These are phyloP conservation scores for Phytophthora idaei DNA, from an alignment of 352 stramenopile genomes.

Conservation along the genomic window DNA sequence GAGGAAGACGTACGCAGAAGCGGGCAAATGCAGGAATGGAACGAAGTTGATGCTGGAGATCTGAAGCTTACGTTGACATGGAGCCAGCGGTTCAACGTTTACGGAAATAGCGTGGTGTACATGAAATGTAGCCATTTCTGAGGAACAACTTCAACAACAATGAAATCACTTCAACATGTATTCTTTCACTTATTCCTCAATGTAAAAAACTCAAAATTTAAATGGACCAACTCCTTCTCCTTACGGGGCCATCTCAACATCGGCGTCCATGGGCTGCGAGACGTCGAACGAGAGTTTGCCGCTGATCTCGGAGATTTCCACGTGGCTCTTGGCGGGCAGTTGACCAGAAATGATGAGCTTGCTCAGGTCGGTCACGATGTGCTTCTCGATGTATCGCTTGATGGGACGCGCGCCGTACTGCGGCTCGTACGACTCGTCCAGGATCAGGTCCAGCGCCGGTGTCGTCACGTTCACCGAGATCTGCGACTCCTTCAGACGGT, in stretches of 20 bases:
- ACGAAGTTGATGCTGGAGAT: background rate
- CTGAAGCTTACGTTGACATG: conserved; percentile 19
- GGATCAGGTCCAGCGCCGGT: conserved; percentile 88
- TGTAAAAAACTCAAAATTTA: conserved; percentile 4
- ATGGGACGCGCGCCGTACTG: conserved; percentile 95
- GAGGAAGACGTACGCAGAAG: conserved; percentile 6
- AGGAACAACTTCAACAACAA: conserved; percentile 19
- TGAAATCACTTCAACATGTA: background rate
- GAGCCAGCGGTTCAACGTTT: conserved; percentile 2
- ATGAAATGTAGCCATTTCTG: conserved; percentile 13
- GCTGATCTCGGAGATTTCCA: conserved; percentile 53
- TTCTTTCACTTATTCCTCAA: background rate
- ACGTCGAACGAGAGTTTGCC: conserved; percentile 64
- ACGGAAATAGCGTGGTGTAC: background rate
- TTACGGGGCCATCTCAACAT: conserved; percentile 43
- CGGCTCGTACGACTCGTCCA: conserved; percentile 93
- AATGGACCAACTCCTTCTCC: background rate
- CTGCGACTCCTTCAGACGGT: conserved; percentile 72
- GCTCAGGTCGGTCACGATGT: conserved; percentile 91
- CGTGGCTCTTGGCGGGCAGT: conserved; percentile 69
- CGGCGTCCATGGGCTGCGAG: conserved; percentile 40
- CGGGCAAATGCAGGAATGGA: conserved; percentile 21
- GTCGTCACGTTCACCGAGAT: conserved; percentile 81
- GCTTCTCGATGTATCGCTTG: conserved; percentile 95
- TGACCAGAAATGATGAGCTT: conserved; percentile 67